Evolutionary conservation across 2,329 filamentous ascomycete genomes (phyloP), one percentile per base, ranked within the genome.

Genomic region (Fusarium clavum): DNA sequence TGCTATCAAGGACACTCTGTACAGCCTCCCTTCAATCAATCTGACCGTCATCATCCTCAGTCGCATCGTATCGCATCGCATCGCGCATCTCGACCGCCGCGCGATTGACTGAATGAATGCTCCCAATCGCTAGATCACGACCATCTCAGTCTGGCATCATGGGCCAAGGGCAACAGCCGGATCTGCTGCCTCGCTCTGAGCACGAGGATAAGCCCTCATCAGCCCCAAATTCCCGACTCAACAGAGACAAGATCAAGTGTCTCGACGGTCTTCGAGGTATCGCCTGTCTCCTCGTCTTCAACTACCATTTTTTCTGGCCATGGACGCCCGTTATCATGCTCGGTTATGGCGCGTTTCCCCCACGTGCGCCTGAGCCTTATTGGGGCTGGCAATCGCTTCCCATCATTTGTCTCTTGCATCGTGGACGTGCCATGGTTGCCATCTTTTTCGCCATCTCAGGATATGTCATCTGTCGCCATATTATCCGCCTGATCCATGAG

Each of bases 401-500:
- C n/a, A 81, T 82, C 57, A 47, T 82, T 30, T 81, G 80, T 48
- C 77, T 82, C 5, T 49, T 81, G 64, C 79, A 82, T 56, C 78
- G 80, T 41, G 81, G 81, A 6, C 77, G 79, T 8, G 77, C 80
- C 13, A 82, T 82, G 80, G 80, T 82, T 8, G 79, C 80, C 55
- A 80, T 83, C 41, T 83, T 83, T 75, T 83, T 83, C 52, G 80
- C 79, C 70, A 81, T 82, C 29, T 82, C 81, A 0, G 81, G 81
- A n/a, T 82, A 82, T 52, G 81, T 82, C 27, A 74, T 82, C 34
- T 81, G 77, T 24, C 76, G 80, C 8, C 80, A 81, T 56, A 78
- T 82, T 22, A 58, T 82, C 14, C 67, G 77, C n/a, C 65, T 77
- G 8, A 81, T 82, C 1, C 77, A 80, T 40, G 76, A 81, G 57